Evolutionary conservation across 2,329 filamentous ascomycete species (phyloP).

Genomic region (Calycina herbarum): DNA sequence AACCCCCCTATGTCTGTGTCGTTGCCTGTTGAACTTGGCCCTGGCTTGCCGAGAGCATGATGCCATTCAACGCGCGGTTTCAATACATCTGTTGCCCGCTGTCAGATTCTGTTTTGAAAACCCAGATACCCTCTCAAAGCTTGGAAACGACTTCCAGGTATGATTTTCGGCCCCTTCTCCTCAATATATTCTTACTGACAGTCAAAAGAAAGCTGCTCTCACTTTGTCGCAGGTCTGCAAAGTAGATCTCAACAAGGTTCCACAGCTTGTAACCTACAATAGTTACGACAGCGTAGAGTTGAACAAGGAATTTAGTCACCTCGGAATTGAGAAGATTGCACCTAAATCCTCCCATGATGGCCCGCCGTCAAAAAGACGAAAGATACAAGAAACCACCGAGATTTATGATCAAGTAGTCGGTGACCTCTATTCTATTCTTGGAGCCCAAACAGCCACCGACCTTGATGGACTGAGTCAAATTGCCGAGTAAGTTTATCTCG

Average conservation of each 20-base stretch:
- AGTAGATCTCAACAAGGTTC: constrained; percentile 2
- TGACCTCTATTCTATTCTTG: constrained; percentile 39
- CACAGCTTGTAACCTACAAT: constrained; percentile 3
- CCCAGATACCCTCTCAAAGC: constrained; percentile 8
- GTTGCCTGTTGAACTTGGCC: constrained; percentile 30
- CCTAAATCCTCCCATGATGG: constrained; percentile 7
- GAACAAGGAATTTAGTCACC: constrained; percentile 26
- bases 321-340: constrained; percentile 21
- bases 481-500: constrained; percentile 48
- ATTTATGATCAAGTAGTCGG: constrained; percentile 38
- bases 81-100: constrained; percentile 29
- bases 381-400: constrained; percentile 34
- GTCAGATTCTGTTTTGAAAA: constrained; percentile 20
- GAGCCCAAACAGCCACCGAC: constrained; percentile 36
- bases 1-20: constrained; percentile 23
- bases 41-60: constrained; percentile 28
- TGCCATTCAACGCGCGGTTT: constrained; percentile 25
- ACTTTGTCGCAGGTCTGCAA: constrained; percentile 28
- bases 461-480: constrained; percentile 44
- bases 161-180: constrained; percentile 2
- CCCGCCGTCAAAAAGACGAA: constrained; percentile 35
- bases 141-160: constrained; percentile 34
- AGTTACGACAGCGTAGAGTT: constrained; percentile 30
- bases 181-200: constrained; percentile 15
- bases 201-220: constrained; percentile 23